Conservation (phyloP, 371 early-diverging fungal genomes). For the Amoeboaphelidium occidentale region DNA sequence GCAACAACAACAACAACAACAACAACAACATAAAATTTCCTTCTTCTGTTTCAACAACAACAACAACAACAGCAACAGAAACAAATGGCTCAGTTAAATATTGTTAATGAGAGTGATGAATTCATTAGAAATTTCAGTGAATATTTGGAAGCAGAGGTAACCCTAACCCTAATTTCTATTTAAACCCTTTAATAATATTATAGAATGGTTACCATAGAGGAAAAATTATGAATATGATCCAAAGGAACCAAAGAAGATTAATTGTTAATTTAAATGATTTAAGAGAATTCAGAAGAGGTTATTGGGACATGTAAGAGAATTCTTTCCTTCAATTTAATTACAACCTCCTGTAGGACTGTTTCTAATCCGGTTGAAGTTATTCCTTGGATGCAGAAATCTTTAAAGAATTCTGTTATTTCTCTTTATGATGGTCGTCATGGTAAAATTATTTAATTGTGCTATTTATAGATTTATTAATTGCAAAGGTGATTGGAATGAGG, state of each 20-base stretch:
- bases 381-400: constrained; percentile 57
- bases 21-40: too few relatives aligned
- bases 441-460: constrained; percentile 1
- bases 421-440: constrained; percentile 9
- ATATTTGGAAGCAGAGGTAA: too few relatives aligned
- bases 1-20: too few relatives aligned
- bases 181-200: too few relatives aligned
- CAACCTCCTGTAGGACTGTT: neutral
- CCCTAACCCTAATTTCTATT: too few relatives aligned
- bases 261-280: constrained; percentile 70
- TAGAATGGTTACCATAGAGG: too few relatives aligned
- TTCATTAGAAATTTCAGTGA: too few relatives aligned
- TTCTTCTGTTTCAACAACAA: too few relatives aligned
- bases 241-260: constrained; percentile 33
- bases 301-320: constrained; percentile 29
- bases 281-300: constrained; percentile 39
- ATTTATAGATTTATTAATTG: constrained; percentile 1
- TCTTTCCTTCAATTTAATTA: neutral
- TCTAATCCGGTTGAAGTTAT: constrained; percentile 7
- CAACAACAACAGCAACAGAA: too few relatives aligned
- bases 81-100: too few relatives aligned
- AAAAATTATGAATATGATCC: constrained; percentile 36
- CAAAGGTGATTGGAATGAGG: constrained; percentile 5
- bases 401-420: constrained; percentile 27
- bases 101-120: too few relatives aligned